Percentiles rank a stretch among this genome's conserved stretches.
Evolutionary conservation across 306 rosid species (phyloP).

Genomic region (Trifolium pratense): DNA sequence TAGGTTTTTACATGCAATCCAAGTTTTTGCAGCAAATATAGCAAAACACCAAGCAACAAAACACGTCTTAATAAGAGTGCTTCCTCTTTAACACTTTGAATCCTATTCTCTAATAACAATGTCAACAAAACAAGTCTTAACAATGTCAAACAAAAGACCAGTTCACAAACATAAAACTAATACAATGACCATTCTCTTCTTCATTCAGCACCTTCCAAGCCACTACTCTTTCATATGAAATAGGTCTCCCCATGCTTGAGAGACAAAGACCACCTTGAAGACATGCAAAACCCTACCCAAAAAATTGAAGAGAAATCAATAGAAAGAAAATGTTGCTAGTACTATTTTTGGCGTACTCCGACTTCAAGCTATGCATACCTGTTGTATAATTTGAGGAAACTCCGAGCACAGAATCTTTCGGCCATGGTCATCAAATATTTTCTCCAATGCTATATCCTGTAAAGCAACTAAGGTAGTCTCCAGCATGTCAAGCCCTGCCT

Average conservation of each 20-base stretch:
- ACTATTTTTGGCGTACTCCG: slow-evolving; percentile 38
- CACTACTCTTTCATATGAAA: slow-evolving; percentile 90
- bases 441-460: slow-evolving; percentile 84
- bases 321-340: slow-evolving; percentile 5
- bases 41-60: slow-evolving; percentile 31
- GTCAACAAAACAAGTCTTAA: slow-evolving; percentile 56
- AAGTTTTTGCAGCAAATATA: slow-evolving; percentile 30
- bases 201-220: slow-evolving; percentile 99
- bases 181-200: slow-evolving; percentile 95
- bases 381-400: slow-evolving; percentile 94
- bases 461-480: slow-evolving; percentile 97
- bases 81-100: slow-evolving; percentile 9
- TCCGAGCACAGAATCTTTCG: slow-evolving; percentile 83
- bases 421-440: slow-evolving; percentile 95
- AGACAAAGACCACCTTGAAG: slow-evolving; percentile 97
- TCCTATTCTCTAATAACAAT: slow-evolving; percentile 33
- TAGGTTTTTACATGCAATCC: slow-evolving; percentile 34
- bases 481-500: slow-evolving; percentile 98
- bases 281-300: slow-evolving; percentile 83
- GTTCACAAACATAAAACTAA: slow-evolving; percentile 91
- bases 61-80: slow-evolving; percentile 34
- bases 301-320: slow-evolving; percentile 22
- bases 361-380: slow-evolving; percentile 50
- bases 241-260: slow-evolving; percentile 99
- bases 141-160: slow-evolving; percentile 83